Evolutionary conservation across 331 rosid species (phyloP).

Genomic region (Stylosanthes scabra): DNA sequence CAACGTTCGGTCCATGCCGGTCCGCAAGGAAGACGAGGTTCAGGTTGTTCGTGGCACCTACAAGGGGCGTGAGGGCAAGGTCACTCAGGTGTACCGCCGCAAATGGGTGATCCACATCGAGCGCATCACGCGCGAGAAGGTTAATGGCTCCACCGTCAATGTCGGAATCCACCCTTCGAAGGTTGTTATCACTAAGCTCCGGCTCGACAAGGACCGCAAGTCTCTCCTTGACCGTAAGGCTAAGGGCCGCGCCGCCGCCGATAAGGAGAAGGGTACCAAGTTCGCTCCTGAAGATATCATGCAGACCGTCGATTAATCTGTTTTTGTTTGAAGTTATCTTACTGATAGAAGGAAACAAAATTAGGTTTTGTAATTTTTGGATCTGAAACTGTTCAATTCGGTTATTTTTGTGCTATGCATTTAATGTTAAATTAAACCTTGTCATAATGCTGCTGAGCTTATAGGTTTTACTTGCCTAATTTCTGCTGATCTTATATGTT

Average conservation of each 20-base stretch:
- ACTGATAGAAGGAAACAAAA: not conserved
- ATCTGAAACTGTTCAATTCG: slow-evolving; percentile 12
- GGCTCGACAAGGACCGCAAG: slow-evolving; percentile 89
- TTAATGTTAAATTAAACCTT: slow-evolving; percentile 12
- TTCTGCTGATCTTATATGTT: not conserved
- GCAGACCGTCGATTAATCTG: slow-evolving; percentile 75
- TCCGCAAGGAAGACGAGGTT: slow-evolving; percentile 86
- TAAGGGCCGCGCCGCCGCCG: slow-evolving; percentile 87
- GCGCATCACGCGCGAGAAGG: slow-evolving; percentile 90
- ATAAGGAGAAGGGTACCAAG: slow-evolving; percentile 88
- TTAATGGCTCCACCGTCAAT: slow-evolving; percentile 84
- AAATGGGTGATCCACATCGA: slow-evolving; percentile 93
- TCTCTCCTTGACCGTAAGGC: slow-evolving; percentile 86
- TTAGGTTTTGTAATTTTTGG: slow-evolving; percentile 8
- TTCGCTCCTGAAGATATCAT: slow-evolving; percentile 85
- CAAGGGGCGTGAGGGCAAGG: slow-evolving; percentile 95
- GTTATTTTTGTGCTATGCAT: not conserved
- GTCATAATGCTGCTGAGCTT: not conserved
- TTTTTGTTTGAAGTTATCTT: not conserved
- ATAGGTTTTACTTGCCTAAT: not conserved
- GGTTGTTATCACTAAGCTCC: slow-evolving; percentile 74
- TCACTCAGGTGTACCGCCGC: slow-evolving; percentile 85
- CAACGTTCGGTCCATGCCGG: slow-evolving; percentile 85
- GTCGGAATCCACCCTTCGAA: slow-evolving; percentile 86
- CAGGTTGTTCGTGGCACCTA: slow-evolving; percentile 81